Evolutionary conservation across 1,284 basidiomycete genomes (phyloP).

Genomic region (Wolfiporia cocos): DNA sequence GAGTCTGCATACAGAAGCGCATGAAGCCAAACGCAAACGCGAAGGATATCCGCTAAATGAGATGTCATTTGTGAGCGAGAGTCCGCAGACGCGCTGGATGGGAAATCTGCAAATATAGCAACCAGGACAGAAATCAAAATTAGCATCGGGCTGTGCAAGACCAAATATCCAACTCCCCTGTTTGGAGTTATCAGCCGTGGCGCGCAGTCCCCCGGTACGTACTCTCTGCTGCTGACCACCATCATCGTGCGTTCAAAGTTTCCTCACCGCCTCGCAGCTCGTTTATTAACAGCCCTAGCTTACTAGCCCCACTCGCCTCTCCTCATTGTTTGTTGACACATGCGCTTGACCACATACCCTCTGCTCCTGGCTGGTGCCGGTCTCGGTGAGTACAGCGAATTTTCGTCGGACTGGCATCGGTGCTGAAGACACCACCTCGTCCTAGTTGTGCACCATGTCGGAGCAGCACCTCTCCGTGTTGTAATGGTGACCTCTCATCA

Average conservation of each 20-base stretch:
- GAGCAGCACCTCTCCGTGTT: conserved; percentile 7
- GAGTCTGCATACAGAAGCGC: too few species aligned
- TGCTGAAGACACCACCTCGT: not conserved
- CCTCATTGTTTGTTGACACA: not conserved
- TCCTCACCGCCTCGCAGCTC: not conserved
- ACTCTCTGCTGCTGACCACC: not conserved
- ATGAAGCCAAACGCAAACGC: too few species aligned
- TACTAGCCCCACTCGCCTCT: not conserved
- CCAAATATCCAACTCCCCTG: too few species aligned
- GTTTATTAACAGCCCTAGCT: not conserved
- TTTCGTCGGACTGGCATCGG: not conserved
- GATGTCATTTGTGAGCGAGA: too few species aligned
- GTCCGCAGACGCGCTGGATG: too few species aligned
- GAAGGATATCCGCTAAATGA: too few species aligned
- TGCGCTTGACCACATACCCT: conserved; percentile 2
- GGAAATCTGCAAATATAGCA: too few species aligned
- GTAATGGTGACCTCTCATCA: conserved; percentile 7
- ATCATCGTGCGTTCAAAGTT: not conserved
- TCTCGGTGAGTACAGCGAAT: conserved; percentile 7
- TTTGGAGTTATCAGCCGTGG: too few species aligned
- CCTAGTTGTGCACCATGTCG: conserved; percentile 4
- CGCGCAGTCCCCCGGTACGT: too few species aligned
- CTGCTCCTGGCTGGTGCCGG: conserved; percentile 8
- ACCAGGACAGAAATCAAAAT: too few species aligned
- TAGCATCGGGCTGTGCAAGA: too few species aligned